These are phyloP conservation scores for Phytophthora kernoviae DNA, from an alignment of 352 stramenopile species.

Conservation along the genomic window DNA sequence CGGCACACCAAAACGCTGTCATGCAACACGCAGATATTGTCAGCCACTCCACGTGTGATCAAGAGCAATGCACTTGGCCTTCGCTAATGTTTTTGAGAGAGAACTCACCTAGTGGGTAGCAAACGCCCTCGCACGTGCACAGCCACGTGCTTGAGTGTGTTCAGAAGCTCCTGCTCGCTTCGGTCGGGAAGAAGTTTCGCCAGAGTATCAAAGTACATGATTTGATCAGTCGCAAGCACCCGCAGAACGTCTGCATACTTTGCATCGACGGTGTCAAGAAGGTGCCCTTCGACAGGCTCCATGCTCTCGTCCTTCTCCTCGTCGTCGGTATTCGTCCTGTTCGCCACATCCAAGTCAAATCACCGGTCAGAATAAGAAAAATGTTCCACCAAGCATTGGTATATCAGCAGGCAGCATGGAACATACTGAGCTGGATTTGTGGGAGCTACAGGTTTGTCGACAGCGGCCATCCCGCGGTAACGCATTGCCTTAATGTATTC, in stretches of 20 bases:
- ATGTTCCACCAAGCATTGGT: not conserved
- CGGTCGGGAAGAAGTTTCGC: constrained; percentile 39
- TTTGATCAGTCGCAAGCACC: constrained; percentile 35
- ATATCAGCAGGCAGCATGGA: not conserved
- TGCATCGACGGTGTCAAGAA: constrained; percentile 31
- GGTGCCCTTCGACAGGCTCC: constrained; percentile 28
- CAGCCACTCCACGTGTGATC: not conserved
- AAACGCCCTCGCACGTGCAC: constrained; percentile 49
- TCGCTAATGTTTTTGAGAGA: not conserved
- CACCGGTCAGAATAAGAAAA: not conserved
- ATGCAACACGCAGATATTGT: not conserved
- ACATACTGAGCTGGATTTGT: constrained; percentile 31
- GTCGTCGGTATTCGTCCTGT: constrained; percentile 31
- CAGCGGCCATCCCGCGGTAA: constrained; percentile 52
- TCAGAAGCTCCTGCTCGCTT: constrained; percentile 43
- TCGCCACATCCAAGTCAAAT: constrained; percentile 1
- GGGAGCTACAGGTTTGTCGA: constrained; percentile 25
- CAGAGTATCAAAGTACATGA: constrained; percentile 59
- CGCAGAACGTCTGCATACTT: constrained; percentile 34
- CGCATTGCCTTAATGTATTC: constrained; percentile 81
- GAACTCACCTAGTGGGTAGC: constrained; percentile 44
- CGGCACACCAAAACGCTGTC: constrained; percentile 39
- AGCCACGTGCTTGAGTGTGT: constrained; percentile 48
- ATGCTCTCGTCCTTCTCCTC: constrained; percentile 57
- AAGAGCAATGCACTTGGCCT: not conserved